phyloP scores from a whole-genome alignment of 2,329 filamentous ascomycete genomes.

The Diplodia intermedia region DNA sequence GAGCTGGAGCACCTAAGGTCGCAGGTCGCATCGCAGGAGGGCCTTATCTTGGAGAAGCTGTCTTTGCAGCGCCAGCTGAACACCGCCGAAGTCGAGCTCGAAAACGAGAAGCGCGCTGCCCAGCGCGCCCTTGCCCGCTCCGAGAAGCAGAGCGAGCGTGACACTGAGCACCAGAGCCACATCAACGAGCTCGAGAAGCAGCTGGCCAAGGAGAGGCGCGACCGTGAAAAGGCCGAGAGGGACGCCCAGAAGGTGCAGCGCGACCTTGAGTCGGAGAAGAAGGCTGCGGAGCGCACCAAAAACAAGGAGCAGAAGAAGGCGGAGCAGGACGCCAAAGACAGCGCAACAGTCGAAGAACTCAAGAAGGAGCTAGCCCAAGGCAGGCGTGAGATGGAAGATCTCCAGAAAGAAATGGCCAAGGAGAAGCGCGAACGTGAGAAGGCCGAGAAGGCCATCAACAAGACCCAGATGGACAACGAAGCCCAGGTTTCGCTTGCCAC shows the following conservation, averaged over 20 bases:
- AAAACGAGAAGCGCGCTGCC: conserved; percentile 76
- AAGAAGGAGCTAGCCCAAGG: conserved; percentile 33
- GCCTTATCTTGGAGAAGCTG: conserved; percentile 77
- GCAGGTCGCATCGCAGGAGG: conserved; percentile 68
- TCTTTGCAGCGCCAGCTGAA: conserved; percentile 78
- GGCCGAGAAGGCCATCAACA: conserved; percentile 60
- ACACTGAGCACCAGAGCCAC: conserved; percentile 54
- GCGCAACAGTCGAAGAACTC: conserved; percentile 21
- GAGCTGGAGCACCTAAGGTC: conserved; percentile 68
- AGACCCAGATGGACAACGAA: conserved; percentile 66
- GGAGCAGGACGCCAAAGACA: conserved; percentile 35
- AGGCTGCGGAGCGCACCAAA: conserved; percentile 42
- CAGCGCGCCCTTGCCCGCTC: conserved; percentile 63
- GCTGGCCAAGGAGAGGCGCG: conserved; percentile 54
- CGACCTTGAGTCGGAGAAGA: conserved; percentile 44
- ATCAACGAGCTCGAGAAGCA: conserved; percentile 56
- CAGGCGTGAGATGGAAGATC: conserved; percentile 38
- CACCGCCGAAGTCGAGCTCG: conserved; percentile 79
- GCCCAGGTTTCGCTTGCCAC: conserved; percentile 70
- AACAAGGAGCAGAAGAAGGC: conserved; percentile 44
- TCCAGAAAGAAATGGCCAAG: conserved; percentile 43
- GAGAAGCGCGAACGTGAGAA: conserved; percentile 59
- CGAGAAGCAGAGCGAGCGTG: conserved; percentile 57
- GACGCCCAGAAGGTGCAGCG: conserved; percentile 46
- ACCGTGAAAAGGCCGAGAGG: conserved; percentile 51